Evolutionary conservation across 352 stramenopile species (phyloP).

Genomic region (Pythium plurisporium): DNA sequence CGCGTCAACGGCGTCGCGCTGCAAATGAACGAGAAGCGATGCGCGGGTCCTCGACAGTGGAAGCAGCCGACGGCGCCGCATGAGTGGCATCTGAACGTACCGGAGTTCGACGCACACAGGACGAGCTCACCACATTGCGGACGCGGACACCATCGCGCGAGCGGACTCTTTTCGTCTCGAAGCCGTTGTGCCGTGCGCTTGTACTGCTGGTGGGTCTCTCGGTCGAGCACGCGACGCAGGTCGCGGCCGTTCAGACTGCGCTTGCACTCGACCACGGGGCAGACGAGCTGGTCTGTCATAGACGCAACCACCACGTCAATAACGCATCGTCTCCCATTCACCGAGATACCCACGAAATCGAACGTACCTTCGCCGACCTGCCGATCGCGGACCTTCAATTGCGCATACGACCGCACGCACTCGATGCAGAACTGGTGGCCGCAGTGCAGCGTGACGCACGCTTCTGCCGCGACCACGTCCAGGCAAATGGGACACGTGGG

Average conservation of each 20-base stretch:
- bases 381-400: slow-evolving; percentile 46
- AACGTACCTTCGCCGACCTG: slow-evolving; percentile 26
- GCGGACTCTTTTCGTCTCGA: slow-evolving; percentile 62
- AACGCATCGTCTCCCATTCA: too few species aligned
- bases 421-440: slow-evolving; percentile 50
- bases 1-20: background rate
- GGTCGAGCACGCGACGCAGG: slow-evolving; percentile 25
- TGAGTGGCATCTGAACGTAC: slow-evolving; percentile 53
- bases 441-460: slow-evolving; percentile 28
- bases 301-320: too few species aligned
- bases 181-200: slow-evolving; percentile 38
- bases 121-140: slow-evolving; percentile 53
- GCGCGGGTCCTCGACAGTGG: slow-evolving; percentile 37
- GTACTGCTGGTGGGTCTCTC: slow-evolving; percentile 22
- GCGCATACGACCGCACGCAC: slow-evolving; percentile 43
- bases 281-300: slow-evolving; percentile 51
- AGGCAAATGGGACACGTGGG: slow-evolving; percentile 2
- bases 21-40: slow-evolving; percentile 22
- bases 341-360: background rate
- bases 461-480: background rate
- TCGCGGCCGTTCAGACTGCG: slow-evolving; percentile 31
- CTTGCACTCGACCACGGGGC: slow-evolving; percentile 47
- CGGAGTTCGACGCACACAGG: slow-evolving; percentile 31
- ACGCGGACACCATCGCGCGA: slow-evolving; percentile 55
- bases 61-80: slow-evolving; percentile 50